These are phyloP conservation scores for Cercospora sp. DNA, from an alignment of 2,329 filamentous ascomycete genomes.

Conservation along the genomic window DNA sequence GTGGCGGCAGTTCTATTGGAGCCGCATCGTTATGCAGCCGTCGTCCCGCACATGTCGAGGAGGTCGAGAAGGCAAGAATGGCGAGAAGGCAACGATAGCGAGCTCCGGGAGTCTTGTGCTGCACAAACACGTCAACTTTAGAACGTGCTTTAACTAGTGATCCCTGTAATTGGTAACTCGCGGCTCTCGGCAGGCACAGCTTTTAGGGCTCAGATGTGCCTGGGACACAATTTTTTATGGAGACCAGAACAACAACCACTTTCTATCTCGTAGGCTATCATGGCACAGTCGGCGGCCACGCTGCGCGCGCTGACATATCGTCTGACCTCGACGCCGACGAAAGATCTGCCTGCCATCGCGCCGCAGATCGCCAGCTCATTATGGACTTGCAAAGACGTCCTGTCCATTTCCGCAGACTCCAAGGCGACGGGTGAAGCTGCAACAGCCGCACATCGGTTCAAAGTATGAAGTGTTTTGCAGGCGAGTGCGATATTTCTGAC, in stretches of 20 bases:
- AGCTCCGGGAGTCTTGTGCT: neutral
- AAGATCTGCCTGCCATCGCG: constrained; percentile 72
- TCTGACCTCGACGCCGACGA: constrained; percentile 69
- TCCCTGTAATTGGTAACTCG: constrained; percentile 10
- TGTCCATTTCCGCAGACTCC: constrained; percentile 62
- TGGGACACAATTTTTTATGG: constrained; percentile 5
- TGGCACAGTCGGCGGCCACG: constrained; percentile 37
- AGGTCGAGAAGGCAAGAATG: neutral
- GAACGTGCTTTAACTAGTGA: constrained; percentile 7
- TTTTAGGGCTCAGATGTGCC: neutral
- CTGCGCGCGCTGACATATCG: constrained; percentile 67
- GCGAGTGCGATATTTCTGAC: neutral
- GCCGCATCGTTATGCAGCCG: constrained; percentile 19
- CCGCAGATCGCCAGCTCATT: constrained; percentile 64
- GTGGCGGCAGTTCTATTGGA: constrained; percentile 22
- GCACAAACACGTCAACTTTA: constrained; percentile 12
- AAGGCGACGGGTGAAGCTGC: constrained; percentile 63
- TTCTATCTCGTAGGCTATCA: neutral
- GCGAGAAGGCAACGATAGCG: neutral
- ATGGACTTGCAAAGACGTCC: constrained; percentile 56
- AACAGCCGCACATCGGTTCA: constrained; percentile 77
- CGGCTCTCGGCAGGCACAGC: constrained; percentile 3
- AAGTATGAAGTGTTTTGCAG: constrained; percentile 36
- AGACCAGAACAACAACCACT: neutral
- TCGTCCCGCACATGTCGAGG: neutral